phyloP scores from a whole-genome alignment of 805 yeast species.

The Barnettozyma wickerhamii region DNA sequence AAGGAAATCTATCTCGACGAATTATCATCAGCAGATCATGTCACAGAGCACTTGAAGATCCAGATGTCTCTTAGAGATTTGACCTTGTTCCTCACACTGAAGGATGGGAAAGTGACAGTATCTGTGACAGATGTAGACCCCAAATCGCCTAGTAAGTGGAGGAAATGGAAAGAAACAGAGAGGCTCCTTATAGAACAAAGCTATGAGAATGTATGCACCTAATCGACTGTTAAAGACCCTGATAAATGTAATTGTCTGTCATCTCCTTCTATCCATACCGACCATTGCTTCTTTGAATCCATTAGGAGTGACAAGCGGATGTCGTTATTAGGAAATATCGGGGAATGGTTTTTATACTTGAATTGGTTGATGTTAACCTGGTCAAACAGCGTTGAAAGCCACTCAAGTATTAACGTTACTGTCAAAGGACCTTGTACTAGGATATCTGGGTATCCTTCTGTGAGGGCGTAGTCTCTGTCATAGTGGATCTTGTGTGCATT shows the following conservation, averaged over 20 bases:
- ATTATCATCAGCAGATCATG: conserved; percentile 3
- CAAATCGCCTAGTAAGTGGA: conserved; percentile 41
- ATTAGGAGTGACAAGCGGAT: conserved; percentile 21
- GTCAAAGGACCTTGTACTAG: conserved; percentile 83
- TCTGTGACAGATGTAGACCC: conserved; percentile 49
- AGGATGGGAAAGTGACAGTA: background rate
- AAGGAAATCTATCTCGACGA: conserved; percentile 1
- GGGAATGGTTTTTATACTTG: conserved; percentile 39
- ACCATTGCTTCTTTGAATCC: conserved; percentile 5
- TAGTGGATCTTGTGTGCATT: conserved; percentile 86
- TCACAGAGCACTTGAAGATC: conserved; percentile 19
- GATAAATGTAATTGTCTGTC: conserved; percentile 12
- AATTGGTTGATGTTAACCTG: conserved; percentile 25
- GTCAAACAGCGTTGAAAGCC: conserved; percentile 31
- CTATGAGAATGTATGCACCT: conserved; percentile 18
- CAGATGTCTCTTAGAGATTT: conserved; percentile 37
- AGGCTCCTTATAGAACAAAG: conserved; percentile 17
- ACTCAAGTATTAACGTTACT: conserved; percentile 54
- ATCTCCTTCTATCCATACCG: conserved; percentile 20
- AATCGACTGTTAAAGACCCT: conserved; percentile 13
- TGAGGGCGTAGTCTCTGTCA: conserved; percentile 49
- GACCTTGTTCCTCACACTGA: conserved; percentile 30
- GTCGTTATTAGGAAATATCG: conserved; percentile 35
- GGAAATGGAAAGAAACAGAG: conserved; percentile 46
- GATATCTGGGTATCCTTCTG: conserved; percentile 58